These are phyloP conservation scores for Apiospora malaysiana DNA, from an alignment of 2,329 filamentous ascomycete species.

Conservation along the genomic window DNA sequence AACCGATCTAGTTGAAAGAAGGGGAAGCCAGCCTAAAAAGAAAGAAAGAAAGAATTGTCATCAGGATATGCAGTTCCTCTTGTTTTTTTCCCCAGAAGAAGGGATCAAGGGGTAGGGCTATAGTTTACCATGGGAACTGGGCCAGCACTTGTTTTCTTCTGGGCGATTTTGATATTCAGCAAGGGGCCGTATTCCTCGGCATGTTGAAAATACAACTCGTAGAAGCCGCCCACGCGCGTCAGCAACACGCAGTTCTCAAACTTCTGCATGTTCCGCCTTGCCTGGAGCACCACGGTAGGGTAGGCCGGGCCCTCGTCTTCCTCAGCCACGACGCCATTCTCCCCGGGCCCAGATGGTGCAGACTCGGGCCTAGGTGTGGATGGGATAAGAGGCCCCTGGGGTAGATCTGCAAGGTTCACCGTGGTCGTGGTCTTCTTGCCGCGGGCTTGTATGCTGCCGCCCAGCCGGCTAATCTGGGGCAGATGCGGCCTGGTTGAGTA, in stretches of 20 bases:
- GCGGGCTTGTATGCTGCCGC: slow-evolving; percentile 39
- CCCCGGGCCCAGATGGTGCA: neutral
- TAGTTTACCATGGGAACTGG: slow-evolving; percentile 80
- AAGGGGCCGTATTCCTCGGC: slow-evolving; percentile 87
- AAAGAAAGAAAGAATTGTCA: slow-evolving; percentile 42
- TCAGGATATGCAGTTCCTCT: slow-evolving; percentile 26
- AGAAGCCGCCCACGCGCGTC: slow-evolving; percentile 93
- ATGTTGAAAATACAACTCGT: slow-evolving; percentile 97
- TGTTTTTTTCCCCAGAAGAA: slow-evolving; percentile 9
- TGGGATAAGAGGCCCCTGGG: neutral
- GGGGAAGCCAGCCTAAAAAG: slow-evolving; percentile 84
- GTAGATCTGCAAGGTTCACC: slow-evolving; percentile 16
- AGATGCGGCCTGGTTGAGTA: neutral
- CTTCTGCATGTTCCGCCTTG: slow-evolving; percentile 85
- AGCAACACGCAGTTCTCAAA: slow-evolving; percentile 91
- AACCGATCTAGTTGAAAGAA: slow-evolving; percentile 92
- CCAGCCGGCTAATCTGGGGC: neutral
- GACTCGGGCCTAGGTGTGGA: neutral
- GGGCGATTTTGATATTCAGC: slow-evolving; percentile 84
- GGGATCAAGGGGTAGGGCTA: slow-evolving; percentile 26
- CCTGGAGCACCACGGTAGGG: slow-evolving; percentile 88
- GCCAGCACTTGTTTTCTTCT: slow-evolving; percentile 79
- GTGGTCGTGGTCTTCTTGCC: slow-evolving; percentile 61
- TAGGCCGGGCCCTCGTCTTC: slow-evolving; percentile 55
- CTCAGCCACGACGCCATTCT: neutral